A percentile compares a stretch with the other conserved stretches of the same genome.
These are phyloP conservation scores for Ophiostoma ulmi DNA, from an alignment of 2,329 filamentous ascomycete genomes.

Conservation along the genomic window DNA sequence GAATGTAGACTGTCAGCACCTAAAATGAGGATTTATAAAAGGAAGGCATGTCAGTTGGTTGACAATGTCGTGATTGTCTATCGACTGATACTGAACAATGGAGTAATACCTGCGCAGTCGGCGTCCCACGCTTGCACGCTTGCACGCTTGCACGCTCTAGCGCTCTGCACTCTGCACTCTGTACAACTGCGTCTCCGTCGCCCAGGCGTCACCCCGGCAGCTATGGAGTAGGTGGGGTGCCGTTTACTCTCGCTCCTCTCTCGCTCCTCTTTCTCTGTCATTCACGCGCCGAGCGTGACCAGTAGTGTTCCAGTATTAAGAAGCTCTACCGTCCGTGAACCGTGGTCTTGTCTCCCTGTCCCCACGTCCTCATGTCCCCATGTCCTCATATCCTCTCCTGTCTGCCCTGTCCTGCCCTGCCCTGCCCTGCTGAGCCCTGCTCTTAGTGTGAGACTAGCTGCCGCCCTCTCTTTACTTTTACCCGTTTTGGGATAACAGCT, in stretches of 20 bases:
- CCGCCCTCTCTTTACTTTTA: constrained; percentile 14
- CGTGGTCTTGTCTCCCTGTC: neutral
- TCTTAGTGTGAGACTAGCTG: neutral
- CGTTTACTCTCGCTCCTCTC: neutral
- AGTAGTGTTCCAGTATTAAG: neutral
- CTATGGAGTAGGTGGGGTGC: constrained; percentile 17
- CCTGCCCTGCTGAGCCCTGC: neutral
- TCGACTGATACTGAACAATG: too few species aligned
- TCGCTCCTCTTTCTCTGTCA: too few species aligned
- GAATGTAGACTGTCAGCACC: too few species aligned
- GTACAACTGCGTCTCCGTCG: neutral
- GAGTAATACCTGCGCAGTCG: neutral
- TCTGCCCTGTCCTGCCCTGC: constrained; percentile 7
- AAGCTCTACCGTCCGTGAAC: neutral
- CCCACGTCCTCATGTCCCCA: neutral
- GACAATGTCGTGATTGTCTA: too few species aligned
- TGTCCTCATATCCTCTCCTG: neutral
- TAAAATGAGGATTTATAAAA: too few species aligned
- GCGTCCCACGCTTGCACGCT: neutral
- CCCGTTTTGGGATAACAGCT: constrained; percentile 3
- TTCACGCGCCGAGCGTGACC: neutral
- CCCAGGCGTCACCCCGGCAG: constrained; percentile 19
- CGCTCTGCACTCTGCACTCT: too few species aligned
- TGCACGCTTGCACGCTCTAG: too few species aligned
- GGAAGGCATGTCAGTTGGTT: too few species aligned